Evolutionary conservation across 805 yeast genomes (phyloP).

Genomic region (Candida parachauliodes): DNA sequence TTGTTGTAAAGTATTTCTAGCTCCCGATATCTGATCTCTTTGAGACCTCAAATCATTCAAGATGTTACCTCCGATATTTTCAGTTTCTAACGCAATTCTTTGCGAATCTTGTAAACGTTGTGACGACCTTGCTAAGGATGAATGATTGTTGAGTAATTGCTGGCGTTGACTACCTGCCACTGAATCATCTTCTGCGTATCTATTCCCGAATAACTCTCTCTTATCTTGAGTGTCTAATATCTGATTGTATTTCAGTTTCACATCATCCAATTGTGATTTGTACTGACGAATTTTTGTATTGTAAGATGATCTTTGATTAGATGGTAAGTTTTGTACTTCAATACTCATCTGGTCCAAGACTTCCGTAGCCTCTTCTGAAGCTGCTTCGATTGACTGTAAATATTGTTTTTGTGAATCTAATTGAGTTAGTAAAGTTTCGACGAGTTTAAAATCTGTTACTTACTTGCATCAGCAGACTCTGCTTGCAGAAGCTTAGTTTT

Average conservation of each 20-base stretch:
- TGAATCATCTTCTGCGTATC: conserved; percentile 38
- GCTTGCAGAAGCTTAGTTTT: conserved; percentile 59
- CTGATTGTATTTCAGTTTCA: conserved; percentile 53
- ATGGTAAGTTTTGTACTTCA: conserved; percentile 83
- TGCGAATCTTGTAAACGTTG: conserved; percentile 85
- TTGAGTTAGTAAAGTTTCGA: conserved; percentile 24
- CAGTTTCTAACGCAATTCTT: conserved; percentile 89
- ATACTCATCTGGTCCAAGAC: conserved; percentile 81
- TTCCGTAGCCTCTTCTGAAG: conserved; percentile 78
- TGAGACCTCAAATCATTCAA: conserved; percentile 86
- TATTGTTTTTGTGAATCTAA: conserved; percentile 50
- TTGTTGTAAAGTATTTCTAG: conserved; percentile 80
- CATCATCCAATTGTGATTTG: conserved; percentile 52
- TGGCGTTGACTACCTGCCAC: conserved; percentile 69
- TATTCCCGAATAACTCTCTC: conserved; percentile 63
- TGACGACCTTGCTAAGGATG: conserved; percentile 75
- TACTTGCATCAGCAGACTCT: conserved; percentile 41
- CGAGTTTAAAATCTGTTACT: no score
- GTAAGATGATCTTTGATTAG: conserved; percentile 62
- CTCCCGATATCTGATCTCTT: conserved; percentile 83
- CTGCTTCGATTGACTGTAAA: conserved; percentile 57
- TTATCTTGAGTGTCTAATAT: conserved; percentile 71
- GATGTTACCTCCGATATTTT: conserved; percentile 84
- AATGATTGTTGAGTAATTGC: conserved; percentile 71
- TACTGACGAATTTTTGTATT: conserved; percentile 77